Percentiles rank a stretch among this genome's conserved stretches.
Evolutionary conservation across 1,139 yeast genomes (phyloP).

Genomic region (Yamadazyma diospyri): DNA sequence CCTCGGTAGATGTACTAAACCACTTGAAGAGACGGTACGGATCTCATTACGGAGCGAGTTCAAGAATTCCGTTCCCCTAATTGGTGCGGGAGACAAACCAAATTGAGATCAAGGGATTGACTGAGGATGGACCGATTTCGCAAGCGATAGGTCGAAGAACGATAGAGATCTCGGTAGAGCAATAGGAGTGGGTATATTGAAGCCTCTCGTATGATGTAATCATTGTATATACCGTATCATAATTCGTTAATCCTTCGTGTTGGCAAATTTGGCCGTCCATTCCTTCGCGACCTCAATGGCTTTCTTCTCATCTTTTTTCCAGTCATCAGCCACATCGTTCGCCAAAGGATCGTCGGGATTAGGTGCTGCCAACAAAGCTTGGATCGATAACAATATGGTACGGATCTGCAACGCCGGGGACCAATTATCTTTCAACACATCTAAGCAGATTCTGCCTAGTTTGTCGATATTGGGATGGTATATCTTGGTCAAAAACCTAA

Average conservation of each 20-base stretch:
- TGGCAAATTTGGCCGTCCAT: constrained; percentile 77
- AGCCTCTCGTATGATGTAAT: too few relatives aligned
- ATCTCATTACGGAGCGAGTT: too few relatives aligned
- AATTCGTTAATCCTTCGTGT: constrained; percentile 4
- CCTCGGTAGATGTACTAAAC: too few relatives aligned
- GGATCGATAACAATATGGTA: constrained; percentile 88
- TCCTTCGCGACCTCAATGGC: constrained; percentile 84
- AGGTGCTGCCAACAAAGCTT: constrained; percentile 92
- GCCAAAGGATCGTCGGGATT: constrained; percentile 98
- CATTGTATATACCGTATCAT: not conserved
- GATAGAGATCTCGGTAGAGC: too few relatives aligned
- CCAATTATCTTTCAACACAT: constrained; percentile 89
- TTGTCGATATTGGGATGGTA: constrained; percentile 97
- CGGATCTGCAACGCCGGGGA: constrained; percentile 97
- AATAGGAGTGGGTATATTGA: too few relatives aligned
- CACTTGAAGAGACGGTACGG: too few relatives aligned
- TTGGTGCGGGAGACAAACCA: too few relatives aligned
- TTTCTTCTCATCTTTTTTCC: constrained; percentile 80
- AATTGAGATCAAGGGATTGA: too few relatives aligned
- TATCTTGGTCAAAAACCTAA: constrained; percentile 85
- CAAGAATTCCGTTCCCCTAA: too few relatives aligned
- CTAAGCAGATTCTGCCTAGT: constrained; percentile 91
- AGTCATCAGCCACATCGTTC: constrained; percentile 93
- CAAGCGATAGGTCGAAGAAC: too few relatives aligned
- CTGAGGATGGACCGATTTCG: too few relatives aligned